Percentiles rank a stretch among this genome's conserved stretches.
Evolutionary conservation across 164 flowering plant species (phyloP).

Genomic region (Vitis amurensis): DNA sequence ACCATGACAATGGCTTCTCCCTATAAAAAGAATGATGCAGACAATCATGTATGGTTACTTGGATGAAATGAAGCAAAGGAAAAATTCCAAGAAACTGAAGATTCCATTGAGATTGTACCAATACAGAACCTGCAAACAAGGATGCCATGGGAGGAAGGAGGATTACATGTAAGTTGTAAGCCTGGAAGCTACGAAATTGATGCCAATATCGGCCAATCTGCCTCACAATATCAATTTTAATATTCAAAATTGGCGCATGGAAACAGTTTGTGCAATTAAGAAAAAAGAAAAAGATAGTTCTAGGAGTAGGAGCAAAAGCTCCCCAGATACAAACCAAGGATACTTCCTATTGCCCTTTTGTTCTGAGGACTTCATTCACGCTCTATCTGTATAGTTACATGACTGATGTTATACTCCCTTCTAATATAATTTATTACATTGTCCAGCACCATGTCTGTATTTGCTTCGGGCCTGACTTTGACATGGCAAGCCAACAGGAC

Average conservation of each 20-base stretch:
- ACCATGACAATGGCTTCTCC: neutral
- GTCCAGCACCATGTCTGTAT: constrained; percentile 41
- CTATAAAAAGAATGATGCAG: neutral
- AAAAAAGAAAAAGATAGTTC: too few relatives aligned
- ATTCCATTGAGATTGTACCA: neutral
- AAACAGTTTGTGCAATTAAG: too few relatives aligned
- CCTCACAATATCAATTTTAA: neutral
- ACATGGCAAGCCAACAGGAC: constrained; percentile 45
- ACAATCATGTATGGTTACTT: neutral
- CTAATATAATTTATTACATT: constrained; percentile 37
- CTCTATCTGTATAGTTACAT: constrained; percentile 44
- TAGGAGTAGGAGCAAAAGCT: too few relatives aligned
- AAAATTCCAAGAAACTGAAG: neutral
- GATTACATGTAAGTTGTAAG: neutral
- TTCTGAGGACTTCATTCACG: constrained; percentile 12
- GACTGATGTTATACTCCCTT: constrained; percentile 44
- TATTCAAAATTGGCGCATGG: neutral
- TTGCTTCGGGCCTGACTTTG: constrained; percentile 32
- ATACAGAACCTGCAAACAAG: neutral
- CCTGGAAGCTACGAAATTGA: neutral
- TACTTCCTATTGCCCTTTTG: neutral
- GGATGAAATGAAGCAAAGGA: neutral
- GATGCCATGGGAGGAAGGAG: neutral
- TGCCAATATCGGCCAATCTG: neutral
- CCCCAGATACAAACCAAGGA: neutral